These are phyloP conservation scores for Saccharomycopsis sp. DNA, from an alignment of 805 yeast genomes.

Conservation along the genomic window DNA sequence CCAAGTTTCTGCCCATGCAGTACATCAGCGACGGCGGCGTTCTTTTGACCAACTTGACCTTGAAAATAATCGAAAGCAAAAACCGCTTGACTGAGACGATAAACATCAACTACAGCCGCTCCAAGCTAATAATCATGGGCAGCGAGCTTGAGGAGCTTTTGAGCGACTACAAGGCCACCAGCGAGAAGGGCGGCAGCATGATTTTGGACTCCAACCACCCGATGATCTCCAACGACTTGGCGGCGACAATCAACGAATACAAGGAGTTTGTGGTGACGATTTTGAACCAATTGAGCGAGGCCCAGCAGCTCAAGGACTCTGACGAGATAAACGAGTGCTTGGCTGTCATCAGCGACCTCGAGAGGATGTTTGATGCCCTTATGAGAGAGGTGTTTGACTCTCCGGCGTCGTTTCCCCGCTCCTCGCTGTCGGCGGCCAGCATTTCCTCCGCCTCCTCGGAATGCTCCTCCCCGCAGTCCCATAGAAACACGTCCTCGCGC, in stretches of 20 bases:
- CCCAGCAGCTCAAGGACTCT: slow-evolving; percentile 41
- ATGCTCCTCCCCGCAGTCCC: not conserved
- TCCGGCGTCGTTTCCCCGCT: not conserved
- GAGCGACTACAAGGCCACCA: slow-evolving; percentile 8
- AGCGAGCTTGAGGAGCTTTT: slow-evolving; percentile 40
- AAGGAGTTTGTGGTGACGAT: slow-evolving; percentile 45
- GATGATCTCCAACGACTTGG: slow-evolving; percentile 20
- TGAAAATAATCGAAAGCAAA: slow-evolving; percentile 43
- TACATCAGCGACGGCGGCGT: slow-evolving; percentile 54
- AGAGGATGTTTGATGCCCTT: slow-evolving; percentile 52
- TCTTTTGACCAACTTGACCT: slow-evolving; percentile 41
- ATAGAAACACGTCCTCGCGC: not conserved
- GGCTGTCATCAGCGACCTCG: slow-evolving; percentile 53
- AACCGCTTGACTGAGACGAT: slow-evolving; percentile 41
- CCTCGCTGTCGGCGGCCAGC: not conserved
- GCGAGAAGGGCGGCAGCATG: slow-evolving; percentile 5
- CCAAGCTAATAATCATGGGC: slow-evolving; percentile 50
- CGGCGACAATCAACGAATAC: slow-evolving; percentile 36
- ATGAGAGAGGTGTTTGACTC: slow-evolving; percentile 22
- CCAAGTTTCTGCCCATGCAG: slow-evolving; percentile 38
- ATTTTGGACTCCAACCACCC: slow-evolving; percentile 27
- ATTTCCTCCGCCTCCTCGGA: not conserved
- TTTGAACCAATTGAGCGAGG: slow-evolving; percentile 42
- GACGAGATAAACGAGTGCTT: slow-evolving; percentile 50
- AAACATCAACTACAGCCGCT: slow-evolving; percentile 48